Base-by-base conservation (phyloP, 257 asterid species). In the Capsicum chinense region DNA sequence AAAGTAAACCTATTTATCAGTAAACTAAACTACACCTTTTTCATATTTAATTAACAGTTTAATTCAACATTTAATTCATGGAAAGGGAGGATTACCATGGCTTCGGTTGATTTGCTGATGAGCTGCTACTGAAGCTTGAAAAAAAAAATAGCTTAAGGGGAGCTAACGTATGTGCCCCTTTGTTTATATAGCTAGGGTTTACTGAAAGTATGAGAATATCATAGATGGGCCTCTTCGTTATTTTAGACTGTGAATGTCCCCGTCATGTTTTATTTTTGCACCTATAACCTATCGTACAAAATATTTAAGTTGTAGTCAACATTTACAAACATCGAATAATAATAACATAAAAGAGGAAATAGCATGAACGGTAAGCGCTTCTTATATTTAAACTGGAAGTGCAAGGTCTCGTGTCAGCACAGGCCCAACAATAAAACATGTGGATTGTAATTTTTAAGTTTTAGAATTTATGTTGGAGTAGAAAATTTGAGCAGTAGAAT, bases 181-280 rank as follows among this genome's bases (percentile, higher is more conserved):
- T 48, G 78, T 10, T 52, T 81, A 81, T 81, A 81, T 81, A 62
- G 59, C 10, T 81, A 63, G 84, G 84, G 84, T 44, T 81, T 69
- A 7, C 33, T 11, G 78, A 11, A 81, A 62, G 11, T 9, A 7
- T n/a, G 10, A 78, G 1, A 19, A 62, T 13, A 48, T 26, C 33
- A 5, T 60, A 63, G 63, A 21, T 50, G 84, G 69, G 48, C 78
- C 78, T 81, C 21, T 81, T 59, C 44, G 19, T 47, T 66, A 4
- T 81, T 42, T 33, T 62, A 21, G 42, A 76, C 54, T 5, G 63
- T 21, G n/a, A 56, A 56, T 13, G 17, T 6, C 7, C 5, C 59
- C 10, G 6, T 6, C 13, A 68, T 66, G 73, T 33, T 14, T 5
- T 26, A 12, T 66, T 11, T 66, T 66, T 68, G 78, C 78, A 69